Evolutionary conservation across 139 green algal species (phyloP).

Genomic region (Ettlia oleoabundans): DNA sequence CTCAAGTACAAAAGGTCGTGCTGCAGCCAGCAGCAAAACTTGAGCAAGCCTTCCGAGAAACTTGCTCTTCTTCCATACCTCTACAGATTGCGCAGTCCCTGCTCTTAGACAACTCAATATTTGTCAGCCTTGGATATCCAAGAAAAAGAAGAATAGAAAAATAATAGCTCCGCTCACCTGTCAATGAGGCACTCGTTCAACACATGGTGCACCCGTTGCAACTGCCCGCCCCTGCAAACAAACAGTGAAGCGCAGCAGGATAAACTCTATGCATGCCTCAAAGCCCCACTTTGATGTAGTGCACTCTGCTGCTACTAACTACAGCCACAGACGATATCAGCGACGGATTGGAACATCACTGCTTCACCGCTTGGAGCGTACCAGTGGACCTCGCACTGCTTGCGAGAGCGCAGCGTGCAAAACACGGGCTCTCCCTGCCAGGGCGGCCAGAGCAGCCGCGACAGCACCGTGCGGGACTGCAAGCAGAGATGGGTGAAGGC

Average conservation of each 20-base stretch:
- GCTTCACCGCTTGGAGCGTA: not conserved
- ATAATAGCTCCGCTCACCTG: constrained; percentile 4
- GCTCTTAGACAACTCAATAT: too few relatives aligned
- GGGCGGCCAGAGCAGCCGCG: constrained; percentile 67
- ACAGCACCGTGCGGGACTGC: constrained; percentile 53
- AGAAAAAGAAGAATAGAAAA: too few relatives aligned
- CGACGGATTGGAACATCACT: too few relatives aligned
- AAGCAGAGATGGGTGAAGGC: not conserved
- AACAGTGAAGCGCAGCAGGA: too few relatives aligned
- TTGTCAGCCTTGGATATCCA: too few relatives aligned
- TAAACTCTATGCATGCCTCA: too few relatives aligned
- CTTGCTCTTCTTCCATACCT: too few relatives aligned
- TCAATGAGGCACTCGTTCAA: constrained; percentile 86
- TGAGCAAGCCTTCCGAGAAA: too few relatives aligned
- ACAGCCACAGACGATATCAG: not conserved
- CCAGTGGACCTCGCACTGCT: constrained; percentile 75
- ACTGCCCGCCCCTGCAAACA: constrained; percentile 45
- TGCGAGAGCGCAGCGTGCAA: constrained; percentile 86
- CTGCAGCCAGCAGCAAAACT: too few relatives aligned
- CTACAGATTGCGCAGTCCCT: too few relatives aligned
- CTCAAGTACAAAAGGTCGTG: too few relatives aligned
- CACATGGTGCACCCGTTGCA: constrained; percentile 73
- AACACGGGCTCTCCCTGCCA: constrained; percentile 71
- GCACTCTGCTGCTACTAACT: not conserved
- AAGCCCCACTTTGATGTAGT: not conserved